These are phyloP conservation scores for Metschnikowia kofuensis DNA, from an alignment of 805 yeast species.

Conservation along the genomic window DNA sequence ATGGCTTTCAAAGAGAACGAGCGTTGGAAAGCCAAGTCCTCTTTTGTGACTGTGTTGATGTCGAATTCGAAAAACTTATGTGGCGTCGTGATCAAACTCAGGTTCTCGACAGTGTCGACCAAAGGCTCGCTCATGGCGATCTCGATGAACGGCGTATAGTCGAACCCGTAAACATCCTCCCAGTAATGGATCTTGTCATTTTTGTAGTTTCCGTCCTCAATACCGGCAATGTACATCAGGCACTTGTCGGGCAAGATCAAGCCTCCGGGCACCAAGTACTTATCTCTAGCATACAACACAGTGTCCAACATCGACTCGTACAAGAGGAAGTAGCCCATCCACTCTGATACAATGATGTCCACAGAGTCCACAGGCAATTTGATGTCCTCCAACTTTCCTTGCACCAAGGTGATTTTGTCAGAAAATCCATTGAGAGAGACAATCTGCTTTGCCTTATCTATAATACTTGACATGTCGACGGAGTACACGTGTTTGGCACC, in stretches of 20 bases:
- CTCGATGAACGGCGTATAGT: slow-evolving; percentile 85
- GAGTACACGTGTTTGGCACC: slow-evolving; percentile 98
- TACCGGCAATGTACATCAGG: slow-evolving; percentile 81
- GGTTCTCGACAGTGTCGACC: slow-evolving; percentile 88
- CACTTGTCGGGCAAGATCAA: slow-evolving; percentile 94
- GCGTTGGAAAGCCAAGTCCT: slow-evolving; percentile 72
- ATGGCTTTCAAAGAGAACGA: slow-evolving; percentile 71
- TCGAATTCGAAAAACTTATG: slow-evolving; percentile 76
- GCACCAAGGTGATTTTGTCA: slow-evolving; percentile 81
- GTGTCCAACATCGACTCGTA: slow-evolving; percentile 98
- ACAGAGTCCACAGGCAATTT: slow-evolving; percentile 80
- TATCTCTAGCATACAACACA: slow-evolving; percentile 90
- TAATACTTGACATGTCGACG: slow-evolving; percentile 95
- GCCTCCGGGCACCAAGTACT: slow-evolving; percentile 78
- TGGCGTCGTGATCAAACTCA: slow-evolving; percentile 68
- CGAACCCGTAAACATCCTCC: slow-evolving; percentile 97
- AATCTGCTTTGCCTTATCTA: slow-evolving; percentile 92
- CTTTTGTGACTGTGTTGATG: slow-evolving; percentile 81
- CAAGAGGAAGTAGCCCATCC: slow-evolving; percentile 98
- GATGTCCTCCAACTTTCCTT: slow-evolving; percentile 94
- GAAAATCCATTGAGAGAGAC: slow-evolving; percentile 78
- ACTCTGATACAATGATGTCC: slow-evolving; percentile 92
- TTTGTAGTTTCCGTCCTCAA: slow-evolving; percentile 91
- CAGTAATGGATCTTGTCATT: slow-evolving; percentile 89
- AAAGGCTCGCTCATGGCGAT: slow-evolving; percentile 90